Conservation (phyloP, 257 asterid species). For the Galeopsis tetrahit region DNA sequence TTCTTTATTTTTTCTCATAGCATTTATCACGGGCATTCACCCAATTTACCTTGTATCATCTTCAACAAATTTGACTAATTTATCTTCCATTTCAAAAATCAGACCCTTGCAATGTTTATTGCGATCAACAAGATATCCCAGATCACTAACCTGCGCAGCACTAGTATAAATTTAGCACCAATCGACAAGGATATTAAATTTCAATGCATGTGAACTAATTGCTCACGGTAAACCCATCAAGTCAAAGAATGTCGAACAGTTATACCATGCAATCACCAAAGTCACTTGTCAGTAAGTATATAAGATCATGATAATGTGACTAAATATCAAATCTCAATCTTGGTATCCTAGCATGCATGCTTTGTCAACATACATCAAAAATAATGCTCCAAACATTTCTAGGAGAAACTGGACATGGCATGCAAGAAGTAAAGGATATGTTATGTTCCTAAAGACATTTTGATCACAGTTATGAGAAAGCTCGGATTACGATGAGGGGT, state of each 20-base stretch:
- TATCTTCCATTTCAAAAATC: constrained; percentile 77
- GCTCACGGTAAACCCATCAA: constrained; percentile 3
- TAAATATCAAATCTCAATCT: neutral
- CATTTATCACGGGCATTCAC: constrained; percentile 32
- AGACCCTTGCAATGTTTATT: constrained; percentile 88
- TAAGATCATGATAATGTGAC: constrained; percentile 20
- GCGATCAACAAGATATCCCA: constrained; percentile 81
- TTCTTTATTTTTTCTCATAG: neutral
- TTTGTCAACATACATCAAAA: neutral
- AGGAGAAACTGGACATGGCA: neutral
- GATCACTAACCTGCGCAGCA: constrained; percentile 79
- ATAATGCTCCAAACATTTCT: constrained; percentile 14
- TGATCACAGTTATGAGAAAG: neutral
- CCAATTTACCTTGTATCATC: constrained; percentile 65
- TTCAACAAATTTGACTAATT: constrained; percentile 66
- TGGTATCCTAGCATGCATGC: neutral
- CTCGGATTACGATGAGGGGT: neutral
- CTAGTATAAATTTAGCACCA: constrained; percentile 17
- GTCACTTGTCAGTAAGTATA: neutral
- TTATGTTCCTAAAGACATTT: neutral
- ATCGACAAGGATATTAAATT: neutral
- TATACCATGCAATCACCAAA: neutral
- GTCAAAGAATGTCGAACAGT: neutral
- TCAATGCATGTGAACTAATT: constrained; percentile 9
- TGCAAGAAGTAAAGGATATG: neutral